A percentile compares a stretch with the other conserved stretches of the same genome.
Conservation (phyloP, 2,329 filamentous ascomycete genomes). For the Penicillium olsonii region DNA sequence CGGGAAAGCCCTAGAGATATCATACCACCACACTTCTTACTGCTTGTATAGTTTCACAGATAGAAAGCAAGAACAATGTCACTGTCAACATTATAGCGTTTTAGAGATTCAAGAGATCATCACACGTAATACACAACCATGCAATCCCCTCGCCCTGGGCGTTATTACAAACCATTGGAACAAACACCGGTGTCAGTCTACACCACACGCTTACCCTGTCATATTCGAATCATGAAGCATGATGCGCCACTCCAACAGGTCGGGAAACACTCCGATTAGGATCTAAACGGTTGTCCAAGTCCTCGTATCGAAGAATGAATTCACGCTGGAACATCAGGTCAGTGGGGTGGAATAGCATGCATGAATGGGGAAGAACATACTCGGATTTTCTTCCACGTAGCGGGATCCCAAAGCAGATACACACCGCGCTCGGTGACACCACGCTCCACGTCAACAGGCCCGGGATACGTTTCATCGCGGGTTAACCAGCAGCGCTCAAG, state of each 20-base stretch:
- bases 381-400: conserved; percentile 52
- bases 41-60: not conserved
- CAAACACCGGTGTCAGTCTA: conserved; percentile 35
- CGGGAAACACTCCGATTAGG: conserved; percentile 39
- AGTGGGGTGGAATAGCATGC: not conserved
- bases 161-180: conserved; percentile 30
- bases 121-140: conserved; percentile 24
- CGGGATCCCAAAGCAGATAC: conserved; percentile 53
- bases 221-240: conserved; percentile 35
- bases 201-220: conserved; percentile 8
- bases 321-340: conserved; percentile 40
- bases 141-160: conserved; percentile 28
- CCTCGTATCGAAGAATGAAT: conserved; percentile 52
- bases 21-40: not conserved
- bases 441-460: conserved; percentile 50
- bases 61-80: not conserved
- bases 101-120: conserved; percentile 31
- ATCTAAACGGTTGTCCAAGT: conserved; percentile 50
- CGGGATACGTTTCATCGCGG: conserved; percentile 49
- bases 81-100: conserved; percentile 25
- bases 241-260: conserved; percentile 38
- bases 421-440: conserved; percentile 53
- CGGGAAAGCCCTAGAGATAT: too few species aligned
- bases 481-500: conserved; percentile 55
- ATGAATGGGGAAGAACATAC: conserved; percentile 35